A percentile compares a stretch with the other conserved stretches of the same genome.
These are phyloP conservation scores for Chlamydomonas sp. DNA, from an alignment of 139 green algal species.

Conservation along the genomic window DNA sequence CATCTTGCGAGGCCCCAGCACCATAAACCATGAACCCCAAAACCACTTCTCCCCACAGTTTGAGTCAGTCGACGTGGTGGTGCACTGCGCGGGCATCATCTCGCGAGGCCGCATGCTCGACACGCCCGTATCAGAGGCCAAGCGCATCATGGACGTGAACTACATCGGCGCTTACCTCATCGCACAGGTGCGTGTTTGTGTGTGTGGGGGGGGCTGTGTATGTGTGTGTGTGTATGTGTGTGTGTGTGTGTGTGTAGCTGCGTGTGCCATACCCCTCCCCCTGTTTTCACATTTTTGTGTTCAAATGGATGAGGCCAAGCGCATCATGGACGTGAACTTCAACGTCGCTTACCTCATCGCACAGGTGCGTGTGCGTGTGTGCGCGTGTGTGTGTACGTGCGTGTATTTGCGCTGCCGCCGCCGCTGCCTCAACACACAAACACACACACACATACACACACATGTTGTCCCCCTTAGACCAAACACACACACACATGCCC, in stretches of 20 bases:
- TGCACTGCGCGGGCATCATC: slow-evolving; percentile 37
- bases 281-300: too few species aligned
- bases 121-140: slow-evolving; percentile 22
- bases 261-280: too few species aligned
- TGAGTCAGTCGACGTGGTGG: slow-evolving; percentile 29
- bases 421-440: too few species aligned
- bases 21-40: too few species aligned
- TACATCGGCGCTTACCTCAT: slow-evolving; percentile 39
- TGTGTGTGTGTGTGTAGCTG: neutral
- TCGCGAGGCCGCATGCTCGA: slow-evolving; percentile 21
- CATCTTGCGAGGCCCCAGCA: too few species aligned
- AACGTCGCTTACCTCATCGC: slow-evolving; percentile 31
- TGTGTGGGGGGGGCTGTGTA: too few species aligned
- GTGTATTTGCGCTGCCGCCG: neutral
- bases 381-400: too few species aligned
- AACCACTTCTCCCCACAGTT: slow-evolving; percentile 19
- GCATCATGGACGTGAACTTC: slow-evolving; percentile 39
- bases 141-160: slow-evolving; percentile 33
- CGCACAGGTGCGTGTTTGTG: slow-evolving; percentile 20
- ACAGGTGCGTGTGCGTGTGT: slow-evolving; percentile 21
- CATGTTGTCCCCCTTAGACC: too few species aligned
- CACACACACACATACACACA: too few species aligned
- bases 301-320: too few species aligned
- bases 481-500: neutral
- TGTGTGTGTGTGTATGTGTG: too few species aligned